These are phyloP conservation scores for Aspergillus affinis DNA, from an alignment of 495 filamentous ascomycete genomes.

Conservation along the genomic window DNA sequence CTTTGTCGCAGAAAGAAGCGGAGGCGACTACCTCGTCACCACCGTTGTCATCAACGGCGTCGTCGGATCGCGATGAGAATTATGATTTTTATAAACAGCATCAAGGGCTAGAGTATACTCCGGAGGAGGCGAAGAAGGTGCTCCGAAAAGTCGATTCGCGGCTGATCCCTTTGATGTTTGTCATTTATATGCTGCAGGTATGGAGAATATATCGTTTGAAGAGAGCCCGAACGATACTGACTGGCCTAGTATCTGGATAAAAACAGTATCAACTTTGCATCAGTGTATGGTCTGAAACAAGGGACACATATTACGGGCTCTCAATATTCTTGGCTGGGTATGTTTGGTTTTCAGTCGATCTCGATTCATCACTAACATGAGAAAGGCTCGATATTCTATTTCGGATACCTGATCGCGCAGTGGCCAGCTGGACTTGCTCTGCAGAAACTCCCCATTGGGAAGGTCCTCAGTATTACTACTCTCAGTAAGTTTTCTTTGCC, in stretches of 20 bases:
- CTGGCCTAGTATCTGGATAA: constrained; percentile 53
- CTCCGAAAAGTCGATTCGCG: constrained; percentile 55
- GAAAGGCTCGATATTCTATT: constrained; percentile 54
- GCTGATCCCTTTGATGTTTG: constrained; percentile 55
- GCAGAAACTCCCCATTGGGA: constrained; percentile 54
- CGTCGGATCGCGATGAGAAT: constrained; percentile 25
- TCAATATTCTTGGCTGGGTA: constrained; percentile 58
- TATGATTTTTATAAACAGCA: constrained; percentile 27
- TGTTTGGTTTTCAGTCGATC: not conserved
- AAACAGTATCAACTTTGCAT: constrained; percentile 58
- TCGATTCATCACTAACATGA: not conserved
- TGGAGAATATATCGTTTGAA: not conserved
- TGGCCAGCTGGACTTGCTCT: constrained; percentile 52
- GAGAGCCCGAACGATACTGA: not conserved
- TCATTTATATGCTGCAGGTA: constrained; percentile 51
- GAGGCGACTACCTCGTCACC: constrained; percentile 16
- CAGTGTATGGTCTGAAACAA: constrained; percentile 55
- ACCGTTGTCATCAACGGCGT: constrained; percentile 6
- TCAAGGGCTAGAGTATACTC: constrained; percentile 36
- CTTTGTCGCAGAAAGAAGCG: constrained; percentile 13
- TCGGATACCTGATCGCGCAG: constrained; percentile 53
- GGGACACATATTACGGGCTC: constrained; percentile 52
- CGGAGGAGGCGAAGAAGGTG: constrained; percentile 47
- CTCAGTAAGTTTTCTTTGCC: constrained; percentile 25
- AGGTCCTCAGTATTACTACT: constrained; percentile 44